Evolutionary conservation across 2,329 filamentous ascomycete species (phyloP).

Genomic region (Calycina marina): DNA sequence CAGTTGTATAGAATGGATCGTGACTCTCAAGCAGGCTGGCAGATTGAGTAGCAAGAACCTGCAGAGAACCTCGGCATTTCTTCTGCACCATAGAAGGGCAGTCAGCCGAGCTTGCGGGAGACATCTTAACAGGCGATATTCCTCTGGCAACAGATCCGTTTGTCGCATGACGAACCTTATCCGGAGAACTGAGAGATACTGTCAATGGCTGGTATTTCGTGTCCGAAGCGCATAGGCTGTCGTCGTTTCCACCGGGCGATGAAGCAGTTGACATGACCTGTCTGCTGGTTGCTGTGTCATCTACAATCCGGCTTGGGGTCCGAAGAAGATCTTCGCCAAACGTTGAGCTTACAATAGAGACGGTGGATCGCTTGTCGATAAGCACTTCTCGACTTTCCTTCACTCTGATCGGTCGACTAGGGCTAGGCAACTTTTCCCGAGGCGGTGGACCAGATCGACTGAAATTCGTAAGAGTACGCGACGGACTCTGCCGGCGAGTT

Average conservation of each 20-base stretch:
- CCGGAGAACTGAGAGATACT: too few relatives aligned
- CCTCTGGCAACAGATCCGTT: too few relatives aligned
- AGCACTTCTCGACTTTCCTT: slow-evolving; percentile 12
- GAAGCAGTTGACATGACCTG: slow-evolving; percentile 9
- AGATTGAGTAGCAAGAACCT: slow-evolving; percentile 2
- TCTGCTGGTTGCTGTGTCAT: too few relatives aligned
- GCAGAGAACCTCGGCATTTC: slow-evolving; percentile 6
- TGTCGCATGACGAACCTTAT: too few relatives aligned
- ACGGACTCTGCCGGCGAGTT: not conserved
- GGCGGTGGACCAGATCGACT: slow-evolving; percentile 9
- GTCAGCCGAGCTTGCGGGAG: slow-evolving; percentile 3
- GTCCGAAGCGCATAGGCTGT: slow-evolving; percentile 13
- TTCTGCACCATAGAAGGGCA: slow-evolving; percentile 7
- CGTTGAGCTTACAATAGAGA: slow-evolving; percentile 10
- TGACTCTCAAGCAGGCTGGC: slow-evolving; percentile 3
- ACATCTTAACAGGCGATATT: slow-evolving; percentile 9
- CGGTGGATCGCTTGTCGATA: slow-evolving; percentile 5
- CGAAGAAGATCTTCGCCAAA: slow-evolving; percentile 7
- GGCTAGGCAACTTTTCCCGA: slow-evolving; percentile 11
- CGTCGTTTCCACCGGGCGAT: slow-evolving; percentile 10
- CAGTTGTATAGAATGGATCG: slow-evolving; percentile 15
- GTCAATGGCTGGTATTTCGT: too few relatives aligned
- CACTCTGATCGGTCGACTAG: slow-evolving; percentile 5
- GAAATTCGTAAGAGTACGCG: slow-evolving; percentile 2
- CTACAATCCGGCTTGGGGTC: slow-evolving; percentile 13